A percentile compares a stretch with the other conserved stretches of the same genome.
Conservation (phyloP, 1,284 basidiomycete species). For the Boletus smithii region DNA sequence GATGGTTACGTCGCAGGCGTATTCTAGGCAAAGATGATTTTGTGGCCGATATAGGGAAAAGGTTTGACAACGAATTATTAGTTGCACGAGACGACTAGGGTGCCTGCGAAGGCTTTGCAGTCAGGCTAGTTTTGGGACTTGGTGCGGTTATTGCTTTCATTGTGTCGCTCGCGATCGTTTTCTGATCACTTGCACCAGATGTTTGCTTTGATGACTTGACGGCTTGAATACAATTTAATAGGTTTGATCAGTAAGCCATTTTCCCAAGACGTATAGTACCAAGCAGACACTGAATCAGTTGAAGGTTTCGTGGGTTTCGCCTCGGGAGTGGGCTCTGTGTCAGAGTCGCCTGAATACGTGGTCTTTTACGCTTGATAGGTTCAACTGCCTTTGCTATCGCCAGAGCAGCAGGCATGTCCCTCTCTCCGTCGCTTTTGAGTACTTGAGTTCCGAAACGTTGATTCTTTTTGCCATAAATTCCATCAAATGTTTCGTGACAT, state of each 20-base stretch:
- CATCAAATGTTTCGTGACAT: conserved; percentile 40
- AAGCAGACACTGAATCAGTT: not conserved
- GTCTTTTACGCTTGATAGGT: conserved; percentile 29
- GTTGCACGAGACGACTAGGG: conserved; percentile 14
- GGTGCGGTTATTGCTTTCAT: conserved; percentile 6
- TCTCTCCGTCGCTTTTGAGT: conserved; percentile 32
- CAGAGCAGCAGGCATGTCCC: conserved; percentile 26
- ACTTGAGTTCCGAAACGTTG: conserved; percentile 27
- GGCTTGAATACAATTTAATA: conserved; percentile 13
- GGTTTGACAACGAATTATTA: conserved; percentile 21
- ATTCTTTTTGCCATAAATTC: conserved; percentile 37
- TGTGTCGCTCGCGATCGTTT: conserved; percentile 2
- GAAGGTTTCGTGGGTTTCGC: conserved; percentile 14
- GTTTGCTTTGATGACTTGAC: conserved; percentile 11
- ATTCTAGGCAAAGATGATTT: not conserved
- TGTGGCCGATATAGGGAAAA: not conserved
- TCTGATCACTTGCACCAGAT: conserved; percentile 2
- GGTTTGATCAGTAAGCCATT: not conserved
- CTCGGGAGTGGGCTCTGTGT: conserved; percentile 17
- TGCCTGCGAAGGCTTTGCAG: conserved; percentile 2
- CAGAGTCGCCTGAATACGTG: conserved; percentile 27
- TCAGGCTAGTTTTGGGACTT: not conserved
- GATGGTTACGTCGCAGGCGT: not conserved
- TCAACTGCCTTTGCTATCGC: conserved; percentile 15
- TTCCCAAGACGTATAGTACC: conserved; percentile 6